phyloP scores from a whole-genome alignment of 495 filamentous ascomycete genomes.

The Recurvomyces mirabilis region DNA sequence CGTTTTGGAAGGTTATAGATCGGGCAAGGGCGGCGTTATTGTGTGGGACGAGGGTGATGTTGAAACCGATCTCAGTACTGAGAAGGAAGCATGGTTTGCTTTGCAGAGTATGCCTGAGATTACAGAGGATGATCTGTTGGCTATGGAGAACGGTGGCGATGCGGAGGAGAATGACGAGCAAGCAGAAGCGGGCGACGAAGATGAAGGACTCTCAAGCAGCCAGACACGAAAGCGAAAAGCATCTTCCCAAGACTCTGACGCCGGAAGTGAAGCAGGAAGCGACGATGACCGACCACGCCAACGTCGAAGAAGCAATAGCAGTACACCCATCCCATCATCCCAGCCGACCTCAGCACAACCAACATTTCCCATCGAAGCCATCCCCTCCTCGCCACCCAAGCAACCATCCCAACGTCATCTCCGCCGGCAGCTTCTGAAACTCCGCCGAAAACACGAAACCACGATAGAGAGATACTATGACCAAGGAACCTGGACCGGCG shows the following conservation, averaged over 20 bases:
- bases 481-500: constrained; percentile 79
- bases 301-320: constrained; percentile 47
- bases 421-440: constrained; percentile 49
- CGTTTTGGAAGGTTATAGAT: constrained; percentile 57
- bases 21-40: constrained; percentile 71
- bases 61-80: constrained; percentile 64
- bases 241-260: constrained; percentile 45
- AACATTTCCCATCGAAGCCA: constrained; percentile 27
- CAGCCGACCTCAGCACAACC: constrained; percentile 23
- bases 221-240: constrained; percentile 64
- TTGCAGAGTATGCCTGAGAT: constrained; percentile 83
- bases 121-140: constrained; percentile 54
- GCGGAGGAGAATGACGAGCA: constrained; percentile 38
- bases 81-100: constrained; percentile 70
- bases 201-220: constrained; percentile 25
- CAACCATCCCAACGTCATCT: constrained; percentile 53
- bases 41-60: constrained; percentile 97
- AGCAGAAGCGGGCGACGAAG: constrained; percentile 22
- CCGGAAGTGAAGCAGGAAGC: constrained; percentile 44
- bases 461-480: constrained; percentile 70
- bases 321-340: constrained; percentile 36
- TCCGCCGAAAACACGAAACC: constrained; percentile 64
- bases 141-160: constrained; percentile 22
- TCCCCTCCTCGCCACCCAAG: constrained; percentile 34
- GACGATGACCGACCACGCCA: constrained; percentile 15